Conservation (phyloP, 192 early-diverging fungal species). For the Geranomyces variabilis region DNA sequence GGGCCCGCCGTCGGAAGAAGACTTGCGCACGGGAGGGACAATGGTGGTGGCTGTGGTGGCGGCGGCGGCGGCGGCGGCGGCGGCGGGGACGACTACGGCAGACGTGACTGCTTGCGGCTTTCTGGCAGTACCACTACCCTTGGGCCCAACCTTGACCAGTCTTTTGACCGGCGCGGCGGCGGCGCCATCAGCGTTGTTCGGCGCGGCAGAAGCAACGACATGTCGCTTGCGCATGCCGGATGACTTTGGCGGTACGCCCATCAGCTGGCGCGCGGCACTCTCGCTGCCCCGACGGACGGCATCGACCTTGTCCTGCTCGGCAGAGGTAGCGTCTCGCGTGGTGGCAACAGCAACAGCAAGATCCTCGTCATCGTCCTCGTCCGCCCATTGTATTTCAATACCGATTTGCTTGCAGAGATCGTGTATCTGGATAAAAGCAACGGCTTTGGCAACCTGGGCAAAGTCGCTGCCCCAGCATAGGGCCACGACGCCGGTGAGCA, state of each 20-base stretch:
- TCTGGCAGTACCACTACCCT: background rate
- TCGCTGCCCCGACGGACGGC: conserved; percentile 18
- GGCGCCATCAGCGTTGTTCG: background rate
- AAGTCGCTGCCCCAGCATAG: conserved; percentile 30
- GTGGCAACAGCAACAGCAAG: background rate
- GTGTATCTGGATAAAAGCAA: background rate
- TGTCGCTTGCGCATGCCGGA: too few relatives aligned
- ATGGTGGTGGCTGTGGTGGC: too few relatives aligned
- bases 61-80: too few relatives aligned
- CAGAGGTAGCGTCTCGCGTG: background rate
- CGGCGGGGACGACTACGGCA: too few relatives aligned
- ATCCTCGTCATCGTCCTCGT: conserved; percentile 33
- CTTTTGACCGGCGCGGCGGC: conserved; percentile 1
- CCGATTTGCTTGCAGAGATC: conserved; percentile 1
- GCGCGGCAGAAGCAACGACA: too few relatives aligned
- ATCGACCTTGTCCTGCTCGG: conserved; percentile 1
- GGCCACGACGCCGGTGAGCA: conserved; percentile 12
- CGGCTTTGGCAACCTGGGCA: background rate
- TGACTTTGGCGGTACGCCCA: conserved; percentile 4
- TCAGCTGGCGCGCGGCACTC: conserved; percentile 7
- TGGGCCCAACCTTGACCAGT: conserved; percentile 1
- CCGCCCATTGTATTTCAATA: conserved; percentile 6
- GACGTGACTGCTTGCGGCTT: too few relatives aligned
- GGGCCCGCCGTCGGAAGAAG: too few relatives aligned
- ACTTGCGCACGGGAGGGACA: too few relatives aligned